Base-by-base conservation (phyloP, 768 basidiomycete genomes). In the Lentinula edodes region DNA sequence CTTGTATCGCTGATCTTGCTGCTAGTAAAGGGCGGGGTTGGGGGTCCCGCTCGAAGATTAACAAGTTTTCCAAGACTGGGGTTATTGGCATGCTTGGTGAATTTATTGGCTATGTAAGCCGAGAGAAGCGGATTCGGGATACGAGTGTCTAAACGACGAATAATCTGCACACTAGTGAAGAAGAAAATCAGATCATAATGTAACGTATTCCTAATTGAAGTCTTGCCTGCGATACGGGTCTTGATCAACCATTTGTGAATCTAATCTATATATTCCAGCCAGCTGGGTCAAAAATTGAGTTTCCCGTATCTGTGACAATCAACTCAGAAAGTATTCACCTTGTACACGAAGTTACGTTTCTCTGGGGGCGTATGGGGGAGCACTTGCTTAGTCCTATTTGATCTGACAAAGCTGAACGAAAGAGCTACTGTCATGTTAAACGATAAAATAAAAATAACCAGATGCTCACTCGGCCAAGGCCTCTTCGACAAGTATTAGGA, bases 201-300 rank as follows among this genome's bases (percentile, higher is more conserved):
- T 15, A 53, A 60, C 3, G 58, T 34, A 60, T 9, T 20, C 18
- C 43, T 8, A 8, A 12, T 15, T 28, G 20, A 13, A 10, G 16
- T 71, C 73, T 20, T 18, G 84, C 83, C 81, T 86, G 52, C 92
- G 79, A 68, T 90, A 82, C 0, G 96, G 96, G 66, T 97, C 96
- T 67, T 90, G 90, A 70, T 98, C 96, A 18, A 99, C 84, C 78
- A 94, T 85, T 66, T 90, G 84, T 0, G 89, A 86, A 63, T 92
- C 89, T 70, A 98, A 84, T 18, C 92, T 81, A 70, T 96, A 98
- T 5, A 88, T 75, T 6, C 81, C 76, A 1, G 93, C 91, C 20
- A 97, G 81, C 85, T 91, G 65, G 28, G 65, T 5, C 15, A 18
- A 1, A 45, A 20, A 28, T 58, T 53, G 45, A 35, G 52, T 53